phyloP scores from a whole-genome alignment of 2,329 filamentous ascomycete genomes.

The Calonectria hongkongensis region DNA sequence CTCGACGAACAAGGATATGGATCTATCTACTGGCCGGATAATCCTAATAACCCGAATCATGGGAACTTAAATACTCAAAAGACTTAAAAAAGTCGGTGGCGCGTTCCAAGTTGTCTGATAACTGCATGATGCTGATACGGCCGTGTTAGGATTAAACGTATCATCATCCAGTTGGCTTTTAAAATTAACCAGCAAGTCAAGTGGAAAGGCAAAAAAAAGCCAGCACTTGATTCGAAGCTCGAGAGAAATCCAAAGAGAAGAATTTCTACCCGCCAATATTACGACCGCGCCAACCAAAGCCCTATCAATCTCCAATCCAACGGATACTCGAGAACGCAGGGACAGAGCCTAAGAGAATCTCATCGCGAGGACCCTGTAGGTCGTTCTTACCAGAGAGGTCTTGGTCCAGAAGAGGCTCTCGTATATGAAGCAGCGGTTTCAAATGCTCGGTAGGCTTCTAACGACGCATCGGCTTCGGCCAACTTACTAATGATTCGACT shows the following conservation, averaged over 20 bases:
- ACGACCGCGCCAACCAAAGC: not conserved
- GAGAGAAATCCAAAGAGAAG: not conserved
- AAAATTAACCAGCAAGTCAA: slow-evolving; percentile 28
- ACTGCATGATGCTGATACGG: not conserved
- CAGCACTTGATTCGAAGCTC: no score
- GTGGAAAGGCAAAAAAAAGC: slow-evolving; percentile 18
- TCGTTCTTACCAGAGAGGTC: not conserved
- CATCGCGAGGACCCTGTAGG: not conserved
- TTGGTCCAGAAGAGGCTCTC: not conserved
- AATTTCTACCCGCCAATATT: not conserved
- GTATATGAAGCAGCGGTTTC: not conserved
- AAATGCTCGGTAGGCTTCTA: slow-evolving; percentile 7
- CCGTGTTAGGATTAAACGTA: slow-evolving; percentile 20
- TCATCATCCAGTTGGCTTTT: slow-evolving; percentile 30
- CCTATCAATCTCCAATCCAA: not conserved
- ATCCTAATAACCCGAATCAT: not conserved
- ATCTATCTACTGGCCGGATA: slow-evolving; percentile 46
- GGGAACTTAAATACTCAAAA: slow-evolving; percentile 38
- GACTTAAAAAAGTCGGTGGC: slow-evolving; percentile 40
- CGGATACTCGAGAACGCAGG: not conserved
- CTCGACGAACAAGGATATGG: slow-evolving; percentile 43
- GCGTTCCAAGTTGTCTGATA: no score
- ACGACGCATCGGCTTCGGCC: not conserved
- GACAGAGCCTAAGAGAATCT: not conserved
- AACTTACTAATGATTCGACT: not conserved